Evolutionary conservation across 1,139 yeast species (phyloP), one percentile per base, ranked within the genome.

Genomic region (Ogataea hybrid): DNA sequence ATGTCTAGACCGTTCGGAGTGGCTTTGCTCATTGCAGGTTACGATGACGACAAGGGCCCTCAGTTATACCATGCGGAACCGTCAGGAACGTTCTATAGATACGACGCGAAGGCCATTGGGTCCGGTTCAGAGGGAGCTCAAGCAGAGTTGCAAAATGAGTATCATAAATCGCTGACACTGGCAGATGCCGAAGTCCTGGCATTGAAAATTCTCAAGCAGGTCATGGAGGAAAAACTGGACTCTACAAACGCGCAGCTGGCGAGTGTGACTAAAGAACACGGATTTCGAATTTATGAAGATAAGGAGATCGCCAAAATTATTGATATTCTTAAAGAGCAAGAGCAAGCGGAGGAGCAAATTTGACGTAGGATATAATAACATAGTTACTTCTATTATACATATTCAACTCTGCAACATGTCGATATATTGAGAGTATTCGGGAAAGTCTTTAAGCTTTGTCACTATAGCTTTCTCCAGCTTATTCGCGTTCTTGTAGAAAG

Each of bases 1-100:
- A 94, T 94, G 99, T 88, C 97, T 4, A 81, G 99, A 69, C 99
- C 99, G 9, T 94, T 94, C 65, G 99, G 99, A 62, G 99, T 94
- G 40, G 99, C 99, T 2, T 71, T 94, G 52, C 76, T 94, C 60
- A 84, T 94, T 61, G 98, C 98, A 7, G 99, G 99, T 38, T 75
- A 82, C 55, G 98, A 92, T 68, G 73, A 79, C 48, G 95, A 88
- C 56, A 84, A 87, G 58, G 98, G 98, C 0, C 96, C 97, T 41
- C 98, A 92, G 67, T 76, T 94, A 60, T 85, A 86, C 64, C 97
- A 94, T 63, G 96, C 98, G n/a, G 99, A 94, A 67, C 98, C 99
- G 31, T 85, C 96, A 14, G 99, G 99, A 48, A 92, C 99, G 2
- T 94, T 89, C 58, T 94, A 92, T 70, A 79, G 95, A 66, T 94